Evolutionary conservation across 2,329 filamentous ascomycete genomes (phyloP).

Genomic region (Pestalotiopsis sp.): DNA sequence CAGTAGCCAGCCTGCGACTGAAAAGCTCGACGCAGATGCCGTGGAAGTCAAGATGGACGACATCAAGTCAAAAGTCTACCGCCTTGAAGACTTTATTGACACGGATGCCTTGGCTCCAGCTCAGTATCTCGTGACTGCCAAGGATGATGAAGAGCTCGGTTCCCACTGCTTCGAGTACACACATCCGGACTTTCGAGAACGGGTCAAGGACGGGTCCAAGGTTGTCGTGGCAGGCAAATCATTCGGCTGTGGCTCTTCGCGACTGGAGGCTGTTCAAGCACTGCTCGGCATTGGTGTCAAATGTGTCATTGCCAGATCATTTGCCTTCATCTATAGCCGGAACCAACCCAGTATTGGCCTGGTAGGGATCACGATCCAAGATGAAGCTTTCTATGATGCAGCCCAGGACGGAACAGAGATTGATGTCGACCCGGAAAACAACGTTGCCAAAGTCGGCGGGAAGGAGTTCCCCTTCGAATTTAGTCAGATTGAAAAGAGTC

Average conservation of each 20-base stretch:
- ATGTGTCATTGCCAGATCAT: slow-evolving; percentile 44
- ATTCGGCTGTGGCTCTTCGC: slow-evolving; percentile 46
- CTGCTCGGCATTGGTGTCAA: slow-evolving; percentile 37
- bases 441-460: neutral
- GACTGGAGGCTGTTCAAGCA: slow-evolving; percentile 42
- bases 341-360: slow-evolving; percentile 47
- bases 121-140: slow-evolving; percentile 32
- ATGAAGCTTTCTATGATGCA: slow-evolving; percentile 37
- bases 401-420: slow-evolving; percentile 17
- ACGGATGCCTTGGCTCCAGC: slow-evolving; percentile 43
- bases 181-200: slow-evolving; percentile 38
- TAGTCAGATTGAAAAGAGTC: slow-evolving; percentile 2
- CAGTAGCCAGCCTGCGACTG: neutral
- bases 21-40: neutral
- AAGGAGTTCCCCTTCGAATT: slow-evolving; percentile 5
- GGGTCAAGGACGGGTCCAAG: slow-evolving; percentile 33
- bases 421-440: neutral
- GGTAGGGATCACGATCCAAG: slow-evolving; percentile 39
- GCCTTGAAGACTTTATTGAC: slow-evolving; percentile 45
- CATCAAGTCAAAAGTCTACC: slow-evolving; percentile 36
- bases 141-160: slow-evolving; percentile 34
- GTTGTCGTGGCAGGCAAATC: slow-evolving; percentile 45
- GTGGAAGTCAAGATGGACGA: slow-evolving; percentile 5
- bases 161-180: slow-evolving; percentile 40
- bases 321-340: slow-evolving; percentile 45